Evolutionary conservation across 106 monocot species (phyloP).

Genomic region (Gastrodia elata): DNA sequence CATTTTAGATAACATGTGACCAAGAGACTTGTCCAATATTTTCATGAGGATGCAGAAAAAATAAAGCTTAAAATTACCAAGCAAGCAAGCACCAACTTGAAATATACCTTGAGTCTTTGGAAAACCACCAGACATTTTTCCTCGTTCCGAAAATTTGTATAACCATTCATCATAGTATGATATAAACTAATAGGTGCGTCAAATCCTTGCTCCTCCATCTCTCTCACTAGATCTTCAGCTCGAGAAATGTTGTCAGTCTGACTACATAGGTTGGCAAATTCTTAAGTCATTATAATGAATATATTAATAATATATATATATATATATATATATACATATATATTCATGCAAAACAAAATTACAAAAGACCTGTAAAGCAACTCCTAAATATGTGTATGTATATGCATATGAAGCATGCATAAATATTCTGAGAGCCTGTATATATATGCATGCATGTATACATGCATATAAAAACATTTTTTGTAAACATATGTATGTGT

Average conservation of each 20-base stretch:
- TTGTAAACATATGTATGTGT: no score
- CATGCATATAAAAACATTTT: no score
- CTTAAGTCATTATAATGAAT: neutral
- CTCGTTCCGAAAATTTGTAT: constrained; percentile 72
- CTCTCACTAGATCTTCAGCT: constrained; percentile 75
- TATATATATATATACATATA: no score
- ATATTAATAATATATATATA: no score
- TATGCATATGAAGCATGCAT: no score
- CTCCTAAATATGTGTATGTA: no score
- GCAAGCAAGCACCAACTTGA: neutral
- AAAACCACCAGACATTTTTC: constrained; percentile 88
- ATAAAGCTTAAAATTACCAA: neutral
- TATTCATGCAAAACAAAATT: neutral
- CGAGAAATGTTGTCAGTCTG: constrained; percentile 77
- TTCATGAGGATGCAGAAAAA: neutral
- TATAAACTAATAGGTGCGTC: constrained; percentile 93
- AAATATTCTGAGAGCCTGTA: no score
- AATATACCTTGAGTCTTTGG: constrained; percentile 81
- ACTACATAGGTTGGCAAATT: constrained; percentile 32
- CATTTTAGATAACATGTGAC: neutral
- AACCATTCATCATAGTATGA: constrained; percentile 99
- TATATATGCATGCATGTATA: no score
- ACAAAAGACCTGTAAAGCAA: neutral
- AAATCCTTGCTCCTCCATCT: constrained; percentile 94
- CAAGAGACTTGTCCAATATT: neutral